Evolutionary conservation across 768 basidiomycete genomes (phyloP), one percentile per base, ranked within the genome.

Genomic region (Serendipita vermifera): DNA sequence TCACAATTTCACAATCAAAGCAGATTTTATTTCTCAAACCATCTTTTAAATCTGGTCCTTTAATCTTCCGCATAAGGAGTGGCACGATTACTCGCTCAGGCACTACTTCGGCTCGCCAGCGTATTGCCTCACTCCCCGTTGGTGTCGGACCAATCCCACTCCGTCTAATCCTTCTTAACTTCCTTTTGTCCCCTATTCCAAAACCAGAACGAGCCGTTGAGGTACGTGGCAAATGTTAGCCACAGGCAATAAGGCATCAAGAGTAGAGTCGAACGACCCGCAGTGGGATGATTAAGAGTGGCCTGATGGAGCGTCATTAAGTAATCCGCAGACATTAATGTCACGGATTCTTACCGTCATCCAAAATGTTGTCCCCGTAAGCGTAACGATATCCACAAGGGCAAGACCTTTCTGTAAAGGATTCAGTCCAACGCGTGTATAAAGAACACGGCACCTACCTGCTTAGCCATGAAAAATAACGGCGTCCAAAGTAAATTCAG

Each of bases 231-330:
- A 62, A 76, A 83, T 3, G 73, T 71, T 33, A 82, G 66, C 82
- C 82, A 85, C 5, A 73, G 77, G 59, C 80, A 81, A 67, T 83
- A 84, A 2, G 82, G 82, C 27, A 77, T 69, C 11, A 83, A 70
- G 64, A 80, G 72, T 64, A 75, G 80, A 3, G 78, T 79, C 14
- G 81, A 74, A 57, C 66, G 64, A 0, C 72, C 71, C 40, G 67
- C 62, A 11, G 73, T 75, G 7, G 79, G 70, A 1, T 68, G 67
- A 63, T 79, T 73, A 36, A 81, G 68, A 22, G 77, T 63, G 69
- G 71, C 74, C 78, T 79, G 57, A 6, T 11, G 41, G 32, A 22
- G 26, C 5, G 81, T 82, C 76, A 83, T 79, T 56, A 76, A 77
- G 59, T 72, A 74, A 17, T 77, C 77, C 0, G 77, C 76, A 5